Evolutionary conservation across 306 rosid species (phyloP), one percentile per base, ranked within the genome.

Genomic region (Medicago ruthenica): DNA sequence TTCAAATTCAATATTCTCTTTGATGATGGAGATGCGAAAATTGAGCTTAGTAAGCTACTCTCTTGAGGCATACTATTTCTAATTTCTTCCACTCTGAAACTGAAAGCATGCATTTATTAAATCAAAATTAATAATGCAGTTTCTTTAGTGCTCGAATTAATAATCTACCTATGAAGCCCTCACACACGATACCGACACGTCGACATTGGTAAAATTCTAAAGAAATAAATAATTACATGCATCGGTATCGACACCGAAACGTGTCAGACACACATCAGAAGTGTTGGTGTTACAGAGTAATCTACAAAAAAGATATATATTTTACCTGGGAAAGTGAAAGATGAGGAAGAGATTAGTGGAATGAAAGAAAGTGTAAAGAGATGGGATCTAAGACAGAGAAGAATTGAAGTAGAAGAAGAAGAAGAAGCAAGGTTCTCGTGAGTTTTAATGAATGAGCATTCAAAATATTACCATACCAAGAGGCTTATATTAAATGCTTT

Each of bases 1-100:
- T 90, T 94, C 51, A 94, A 69, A 80, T 88, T 94, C 53, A 94
- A 70, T 50, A 96, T 96, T 80, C 95, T 91, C 86, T 94, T 94
- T 44, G 83, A 73, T 0, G 60, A 4, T 16, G 97, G 97, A 74
- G 97, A 82, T 37, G 83, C 24, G 54, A 85, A 83, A 10, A 80
- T 63, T 24, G 92, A 78, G 76, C 51, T 81, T 1, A 51, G 12
- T 36, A 84, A 71, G 71, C 80, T 61, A n/a, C 41, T 80, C 71
- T 90, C 97, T 70, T 87, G 91, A 58, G 93, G 95, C 98, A 94
- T 93, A n/a, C 12, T 61, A 31, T 18, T 18, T 8, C 27, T 55
- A 45, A 45, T 55, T 20, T 55, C 62, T 55, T 55, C 31, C 12
- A 55, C 15, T 16, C 13, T 47, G 31, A 57, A 15, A 22, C n/a